phyloP scores from a whole-genome alignment of 2,329 filamentous ascomycete species.

The Curvularia spicifera region DNA sequence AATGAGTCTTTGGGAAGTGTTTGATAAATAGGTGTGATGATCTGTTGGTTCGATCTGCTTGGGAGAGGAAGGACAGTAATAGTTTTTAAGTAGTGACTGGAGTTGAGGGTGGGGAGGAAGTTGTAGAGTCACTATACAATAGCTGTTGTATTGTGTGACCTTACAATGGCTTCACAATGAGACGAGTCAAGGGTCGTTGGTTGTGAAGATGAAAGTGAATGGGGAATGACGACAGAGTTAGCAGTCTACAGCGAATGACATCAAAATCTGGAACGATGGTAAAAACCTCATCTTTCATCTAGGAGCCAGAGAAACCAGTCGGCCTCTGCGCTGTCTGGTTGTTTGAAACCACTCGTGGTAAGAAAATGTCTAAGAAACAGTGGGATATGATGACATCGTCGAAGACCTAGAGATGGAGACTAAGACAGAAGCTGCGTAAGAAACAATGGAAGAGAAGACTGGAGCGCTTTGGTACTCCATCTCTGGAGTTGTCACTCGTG shows the following conservation, averaged over 20 bases:
- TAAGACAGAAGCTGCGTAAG: not conserved
- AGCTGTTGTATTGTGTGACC: constrained; percentile 17
- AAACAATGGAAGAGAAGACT: not conserved
- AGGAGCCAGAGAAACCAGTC: too few relatives aligned
- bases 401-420: not conserved
- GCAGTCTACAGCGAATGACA: constrained; percentile 15
- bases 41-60: constrained; percentile 18
- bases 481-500: not conserved
- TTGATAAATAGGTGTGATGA: constrained; percentile 1
- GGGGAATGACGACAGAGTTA: constrained; percentile 7
- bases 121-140: constrained; percentile 21
- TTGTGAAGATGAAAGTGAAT: constrained; percentile 30
- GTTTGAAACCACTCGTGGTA: not conserved
- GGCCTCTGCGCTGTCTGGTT: too few relatives aligned
- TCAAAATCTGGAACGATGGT: not conserved
- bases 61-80: constrained; percentile 13
- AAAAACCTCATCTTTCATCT: too few relatives aligned
- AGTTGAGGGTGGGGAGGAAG: not conserved
- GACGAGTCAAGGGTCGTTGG: constrained; percentile 22
- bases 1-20: not conserved
- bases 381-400: not conserved
- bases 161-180: constrained; percentile 30
- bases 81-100: constrained; percentile 19
- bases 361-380: not conserved
- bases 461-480: too few relatives aligned